Conservation (phyloP, 306 rosid species). For the Ziziphus jujuba region DNA sequence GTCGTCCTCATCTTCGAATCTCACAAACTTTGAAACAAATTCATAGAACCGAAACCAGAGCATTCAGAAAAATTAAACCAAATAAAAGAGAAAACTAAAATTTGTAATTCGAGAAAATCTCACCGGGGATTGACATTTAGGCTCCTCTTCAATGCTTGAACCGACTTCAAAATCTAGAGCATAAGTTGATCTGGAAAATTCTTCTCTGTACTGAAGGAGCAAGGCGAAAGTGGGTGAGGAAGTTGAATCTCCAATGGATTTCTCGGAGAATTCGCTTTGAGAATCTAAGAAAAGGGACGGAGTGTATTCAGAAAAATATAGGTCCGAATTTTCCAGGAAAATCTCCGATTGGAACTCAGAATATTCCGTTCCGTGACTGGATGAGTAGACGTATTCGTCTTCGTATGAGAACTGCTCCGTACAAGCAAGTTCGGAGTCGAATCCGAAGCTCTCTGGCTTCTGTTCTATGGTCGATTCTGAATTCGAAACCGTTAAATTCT, state of each 20-base stretch:
- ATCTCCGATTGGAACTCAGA: constrained; percentile 58
- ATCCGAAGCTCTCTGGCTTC: constrained; percentile 32
- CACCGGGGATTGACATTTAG: constrained; percentile 44
- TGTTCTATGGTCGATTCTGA: constrained; percentile 54
- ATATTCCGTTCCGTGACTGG: constrained; percentile 51
- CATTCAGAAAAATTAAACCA: neutral
- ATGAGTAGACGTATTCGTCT: constrained; percentile 43
- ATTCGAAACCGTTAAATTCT: constrained; percentile 30
- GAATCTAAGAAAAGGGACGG: constrained; percentile 66
- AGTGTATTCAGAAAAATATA: constrained; percentile 55
- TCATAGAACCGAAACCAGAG: neutral
- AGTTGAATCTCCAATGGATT: constrained; percentile 56
- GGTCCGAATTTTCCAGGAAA: constrained; percentile 50
- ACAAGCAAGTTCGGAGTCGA: constrained; percentile 69
- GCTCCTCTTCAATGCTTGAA: constrained; percentile 33
- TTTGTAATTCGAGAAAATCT: constrained; percentile 12
- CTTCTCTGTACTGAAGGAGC: constrained; percentile 58
- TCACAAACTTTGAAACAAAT: constrained; percentile 33
- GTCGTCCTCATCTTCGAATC: constrained; percentile 58
- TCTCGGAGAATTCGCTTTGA: constrained; percentile 80
- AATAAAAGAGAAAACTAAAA: constrained; percentile 3
- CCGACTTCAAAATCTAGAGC: constrained; percentile 13
- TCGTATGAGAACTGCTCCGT: constrained; percentile 58
- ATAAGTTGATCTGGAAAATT: constrained; percentile 38
- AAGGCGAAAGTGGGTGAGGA: constrained; percentile 60